These are phyloP conservation scores for Diaporthe citriasiana DNA, from an alignment of 2,329 filamentous ascomycete species.

Conservation along the genomic window DNA sequence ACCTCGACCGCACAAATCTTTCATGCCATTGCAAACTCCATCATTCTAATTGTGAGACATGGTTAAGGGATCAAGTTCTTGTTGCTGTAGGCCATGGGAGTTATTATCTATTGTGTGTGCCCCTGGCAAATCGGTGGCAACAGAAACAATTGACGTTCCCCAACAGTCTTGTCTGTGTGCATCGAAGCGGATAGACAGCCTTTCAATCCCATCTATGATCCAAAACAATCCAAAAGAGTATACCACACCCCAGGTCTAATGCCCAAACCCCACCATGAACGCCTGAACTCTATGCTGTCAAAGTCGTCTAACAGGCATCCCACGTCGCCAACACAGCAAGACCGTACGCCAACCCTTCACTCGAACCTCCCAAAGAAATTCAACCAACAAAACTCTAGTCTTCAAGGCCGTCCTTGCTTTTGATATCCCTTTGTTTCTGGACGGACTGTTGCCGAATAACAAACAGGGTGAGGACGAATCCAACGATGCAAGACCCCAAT, in stretches of 20 bases:
- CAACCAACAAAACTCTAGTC: constrained; percentile 47
- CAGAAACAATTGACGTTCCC: background rate
- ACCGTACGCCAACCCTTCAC: background rate
- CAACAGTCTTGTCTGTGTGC: background rate
- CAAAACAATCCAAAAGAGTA: background rate
- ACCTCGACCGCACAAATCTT: no score
- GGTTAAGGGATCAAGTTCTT: background rate
- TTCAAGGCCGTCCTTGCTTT: constrained; percentile 53
- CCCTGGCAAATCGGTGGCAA: background rate
- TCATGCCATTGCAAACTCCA: background rate
- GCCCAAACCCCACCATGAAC: background rate
- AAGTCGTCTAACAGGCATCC: constrained; percentile 26
- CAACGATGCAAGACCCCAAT: constrained; percentile 77
- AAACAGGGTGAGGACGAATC: constrained; percentile 78
- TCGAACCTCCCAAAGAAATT: background rate
- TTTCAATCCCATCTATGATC: background rate
- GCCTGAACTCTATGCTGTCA: constrained; percentile 30
- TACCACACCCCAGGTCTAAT: constrained; percentile 2
- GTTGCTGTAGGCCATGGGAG: background rate
- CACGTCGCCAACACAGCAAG: background rate
- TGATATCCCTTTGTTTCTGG: constrained; percentile 55
- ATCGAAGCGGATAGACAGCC: background rate
- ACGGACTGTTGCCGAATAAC: constrained; percentile 73
- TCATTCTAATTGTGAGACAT: background rate
- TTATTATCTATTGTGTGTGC: background rate